Percentiles rank a stretch among this genome's conserved stretches.
phyloP scores from a whole-genome alignment of 345 rosid species.

The Aquilaria malaccensis region DNA sequence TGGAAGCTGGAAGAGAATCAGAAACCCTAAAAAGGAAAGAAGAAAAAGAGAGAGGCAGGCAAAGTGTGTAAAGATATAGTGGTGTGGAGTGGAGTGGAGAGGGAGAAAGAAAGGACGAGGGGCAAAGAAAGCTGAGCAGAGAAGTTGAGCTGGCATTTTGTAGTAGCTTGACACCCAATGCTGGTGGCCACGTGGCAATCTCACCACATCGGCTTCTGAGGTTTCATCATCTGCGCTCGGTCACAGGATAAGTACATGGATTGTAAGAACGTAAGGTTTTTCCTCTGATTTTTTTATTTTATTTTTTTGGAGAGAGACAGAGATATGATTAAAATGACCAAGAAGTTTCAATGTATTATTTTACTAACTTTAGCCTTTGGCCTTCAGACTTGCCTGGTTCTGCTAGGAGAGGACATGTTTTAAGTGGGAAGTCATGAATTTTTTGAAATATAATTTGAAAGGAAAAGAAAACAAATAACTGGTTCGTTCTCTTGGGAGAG shows the following conservation, averaged over 20 bases:
- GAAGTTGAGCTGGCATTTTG: conserved; percentile 13
- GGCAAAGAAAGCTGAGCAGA: conserved; percentile 3
- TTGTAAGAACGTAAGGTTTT: no score
- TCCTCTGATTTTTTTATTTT: no score
- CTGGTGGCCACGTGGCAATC: conserved; percentile 50
- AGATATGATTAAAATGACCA: no score
- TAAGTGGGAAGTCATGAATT: no score
- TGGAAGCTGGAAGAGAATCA: conserved; percentile 24
- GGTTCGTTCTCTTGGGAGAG: no score
- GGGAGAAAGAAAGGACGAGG: not conserved
- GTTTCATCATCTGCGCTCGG: conserved; percentile 2
- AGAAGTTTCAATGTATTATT: no score
- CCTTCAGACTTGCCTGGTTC: no score
- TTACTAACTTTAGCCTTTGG: no score
- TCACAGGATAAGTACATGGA: not conserved
- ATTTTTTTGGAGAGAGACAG: no score
- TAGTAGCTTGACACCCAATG: conserved; percentile 21
- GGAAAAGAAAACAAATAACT: no score
- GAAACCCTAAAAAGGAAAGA: conserved; percentile 28
- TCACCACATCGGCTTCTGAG: conserved; percentile 20
- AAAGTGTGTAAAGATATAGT: not conserved
- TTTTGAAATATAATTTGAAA: no score
- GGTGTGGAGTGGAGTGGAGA: not conserved
- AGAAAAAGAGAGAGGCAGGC: not conserved
- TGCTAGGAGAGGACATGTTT: no score